Conservation (phyloP, 768 basidiomycete species). For the Phaffia tasmanica region DNA sequence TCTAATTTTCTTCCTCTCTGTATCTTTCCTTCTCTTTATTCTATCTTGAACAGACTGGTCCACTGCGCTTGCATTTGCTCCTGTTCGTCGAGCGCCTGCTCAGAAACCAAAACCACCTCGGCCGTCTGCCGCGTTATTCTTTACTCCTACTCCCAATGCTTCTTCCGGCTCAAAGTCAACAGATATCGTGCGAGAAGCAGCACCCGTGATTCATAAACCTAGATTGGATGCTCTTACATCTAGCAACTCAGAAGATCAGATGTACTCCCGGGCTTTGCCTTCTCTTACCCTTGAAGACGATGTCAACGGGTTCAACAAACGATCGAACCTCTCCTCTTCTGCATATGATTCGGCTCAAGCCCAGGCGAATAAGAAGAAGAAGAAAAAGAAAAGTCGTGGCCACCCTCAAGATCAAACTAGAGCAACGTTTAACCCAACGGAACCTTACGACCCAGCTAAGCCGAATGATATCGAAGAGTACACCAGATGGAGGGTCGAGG, state of each 20-base stretch:
- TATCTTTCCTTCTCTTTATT: too few species aligned
- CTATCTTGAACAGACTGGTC: constrained; percentile 58
- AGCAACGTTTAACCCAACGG: constrained; percentile 15
- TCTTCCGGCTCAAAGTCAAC: constrained; percentile 14
- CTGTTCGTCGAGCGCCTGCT: constrained; percentile 53
- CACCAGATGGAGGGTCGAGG: constrained; percentile 66
- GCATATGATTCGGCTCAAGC: constrained; percentile 48
- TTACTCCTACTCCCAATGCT: constrained; percentile 7
- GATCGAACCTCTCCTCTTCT: neutral
- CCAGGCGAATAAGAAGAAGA: constrained; percentile 46
- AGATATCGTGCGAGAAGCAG: constrained; percentile 16
- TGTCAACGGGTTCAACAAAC: constrained; percentile 58
- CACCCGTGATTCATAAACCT: neutral
- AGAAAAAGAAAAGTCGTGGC: constrained; percentile 41
- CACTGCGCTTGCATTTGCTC: constrained; percentile 77
- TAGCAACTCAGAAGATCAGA: neutral
- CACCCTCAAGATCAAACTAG: neutral
- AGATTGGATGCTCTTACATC: neutral
- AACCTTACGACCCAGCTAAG: constrained; percentile 59
- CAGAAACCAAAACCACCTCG: constrained; percentile 49
- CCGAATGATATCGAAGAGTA: constrained; percentile 85
- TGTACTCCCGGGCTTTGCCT: constrained; percentile 41
- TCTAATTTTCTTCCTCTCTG: too few species aligned
- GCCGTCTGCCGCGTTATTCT: constrained; percentile 48
- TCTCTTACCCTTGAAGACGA: constrained; percentile 84